These are phyloP conservation scores for Porphyra umbilicalis DNA, from an alignment of 31 red algal genomes.

Conservation along the genomic window DNA sequence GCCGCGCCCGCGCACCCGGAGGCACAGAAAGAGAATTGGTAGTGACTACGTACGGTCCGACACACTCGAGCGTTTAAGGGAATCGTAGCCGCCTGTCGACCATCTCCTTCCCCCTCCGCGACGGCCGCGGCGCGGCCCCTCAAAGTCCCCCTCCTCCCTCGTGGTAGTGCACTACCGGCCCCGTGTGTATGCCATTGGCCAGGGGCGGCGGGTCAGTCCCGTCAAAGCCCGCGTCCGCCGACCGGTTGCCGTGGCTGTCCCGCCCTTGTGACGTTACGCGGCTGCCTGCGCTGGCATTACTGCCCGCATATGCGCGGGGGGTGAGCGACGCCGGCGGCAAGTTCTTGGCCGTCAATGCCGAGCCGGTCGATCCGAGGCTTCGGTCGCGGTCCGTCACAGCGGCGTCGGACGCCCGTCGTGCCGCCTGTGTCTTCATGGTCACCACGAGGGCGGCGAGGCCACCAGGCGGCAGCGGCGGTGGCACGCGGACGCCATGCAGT, in stretches of 20 bases:
- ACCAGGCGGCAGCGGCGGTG: background rate
- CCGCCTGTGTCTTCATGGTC: background rate
- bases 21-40: too few relatives aligned
- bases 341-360: slow-evolving; percentile 1
- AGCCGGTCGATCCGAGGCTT: too few relatives aligned
- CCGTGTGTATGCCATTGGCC: too few relatives aligned
- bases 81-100: too few relatives aligned
- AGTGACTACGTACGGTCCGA: too few relatives aligned
- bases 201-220: background rate
- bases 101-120: too few relatives aligned
- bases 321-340: background rate
- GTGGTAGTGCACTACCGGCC: too few relatives aligned
- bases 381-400: too few relatives aligned
- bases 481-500: background rate
- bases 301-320: background rate
- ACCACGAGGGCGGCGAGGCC: background rate
- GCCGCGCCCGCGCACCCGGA: too few relatives aligned
- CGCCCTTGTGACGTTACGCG: background rate
- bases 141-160: too few relatives aligned
- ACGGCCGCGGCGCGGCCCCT: too few relatives aligned
- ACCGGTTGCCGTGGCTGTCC: background rate
- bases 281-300: background rate
- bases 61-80: too few relatives aligned
- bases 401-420: background rate
- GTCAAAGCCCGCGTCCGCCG: background rate